These are phyloP conservation scores for Micractinium conductrix DNA, from an alignment of 139 green algal genomes.

Conservation along the genomic window DNA sequence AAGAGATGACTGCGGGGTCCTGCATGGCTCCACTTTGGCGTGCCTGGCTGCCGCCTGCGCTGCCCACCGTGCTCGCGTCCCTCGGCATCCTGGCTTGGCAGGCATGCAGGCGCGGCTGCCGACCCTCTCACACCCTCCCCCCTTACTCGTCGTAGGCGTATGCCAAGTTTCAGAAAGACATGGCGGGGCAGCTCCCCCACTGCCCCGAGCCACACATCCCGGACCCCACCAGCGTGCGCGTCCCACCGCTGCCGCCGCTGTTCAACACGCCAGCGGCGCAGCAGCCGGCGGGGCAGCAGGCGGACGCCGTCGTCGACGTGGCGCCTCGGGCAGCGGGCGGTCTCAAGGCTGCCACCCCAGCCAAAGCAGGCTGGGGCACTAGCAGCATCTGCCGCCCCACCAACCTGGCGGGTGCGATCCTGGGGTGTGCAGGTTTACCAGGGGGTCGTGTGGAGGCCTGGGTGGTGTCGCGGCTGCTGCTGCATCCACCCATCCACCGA, in stretches of 20 bases:
- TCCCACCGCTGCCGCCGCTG: conserved; percentile 11
- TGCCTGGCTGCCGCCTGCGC: no score
- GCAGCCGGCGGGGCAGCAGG: background rate
- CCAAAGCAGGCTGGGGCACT: conserved; percentile 1
- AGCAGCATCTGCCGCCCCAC: conserved; percentile 9
- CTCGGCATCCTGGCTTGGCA: no score
- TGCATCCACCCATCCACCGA: background rate
- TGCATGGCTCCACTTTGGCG: no score
- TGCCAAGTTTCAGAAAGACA: conserved; percentile 43
- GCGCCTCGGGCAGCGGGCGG: background rate
- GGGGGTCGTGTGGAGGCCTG: no score
- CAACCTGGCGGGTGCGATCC: background rate
- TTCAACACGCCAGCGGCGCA: background rate
- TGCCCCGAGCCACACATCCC: background rate
- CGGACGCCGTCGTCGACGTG: background rate
- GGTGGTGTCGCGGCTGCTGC: background rate
- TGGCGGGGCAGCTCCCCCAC: background rate
- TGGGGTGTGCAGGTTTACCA: no score
- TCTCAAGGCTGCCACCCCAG: background rate
- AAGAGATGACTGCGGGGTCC: no score
- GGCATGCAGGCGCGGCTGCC: no score
- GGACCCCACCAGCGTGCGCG: background rate
- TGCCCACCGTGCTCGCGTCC: no score
- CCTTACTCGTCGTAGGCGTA: conserved; percentile 46
- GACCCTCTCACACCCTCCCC: no score